Conservation (phyloP, 805 yeast species). For the Candida tallmaniae region DNA sequence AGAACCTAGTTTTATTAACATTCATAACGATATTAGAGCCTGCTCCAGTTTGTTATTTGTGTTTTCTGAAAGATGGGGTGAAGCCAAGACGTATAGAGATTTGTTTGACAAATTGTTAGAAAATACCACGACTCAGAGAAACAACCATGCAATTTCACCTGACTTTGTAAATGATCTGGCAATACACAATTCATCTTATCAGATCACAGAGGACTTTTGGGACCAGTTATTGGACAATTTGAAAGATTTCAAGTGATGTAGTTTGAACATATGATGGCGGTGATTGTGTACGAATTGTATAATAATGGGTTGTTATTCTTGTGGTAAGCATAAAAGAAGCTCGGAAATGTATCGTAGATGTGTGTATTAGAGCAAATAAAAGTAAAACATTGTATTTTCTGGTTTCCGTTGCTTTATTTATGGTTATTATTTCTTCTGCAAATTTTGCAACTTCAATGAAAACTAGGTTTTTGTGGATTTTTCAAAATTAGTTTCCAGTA, state of each 20-base stretch:
- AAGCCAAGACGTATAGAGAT: slow-evolving; percentile 11
- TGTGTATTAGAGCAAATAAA: no score
- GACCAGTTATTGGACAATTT: slow-evolving; percentile 7
- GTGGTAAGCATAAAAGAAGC: no score
- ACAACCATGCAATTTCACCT: not conserved
- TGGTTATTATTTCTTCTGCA: no score
- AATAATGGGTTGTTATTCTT: not conserved
- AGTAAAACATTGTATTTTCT: no score
- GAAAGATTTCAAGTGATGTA: not conserved
- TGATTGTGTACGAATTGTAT: not conserved
- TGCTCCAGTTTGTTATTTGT: slow-evolving; percentile 11
- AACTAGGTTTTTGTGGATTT: no score
- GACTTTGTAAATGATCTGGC: not conserved
- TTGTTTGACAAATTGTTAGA: slow-evolving; percentile 9
- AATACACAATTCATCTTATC: not conserved
- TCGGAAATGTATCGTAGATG: no score
- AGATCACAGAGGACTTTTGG: slow-evolving; percentile 11
- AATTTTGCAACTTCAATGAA: no score
- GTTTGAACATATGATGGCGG: no score
- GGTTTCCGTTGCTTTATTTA: no score
- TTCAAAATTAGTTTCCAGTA: no score
- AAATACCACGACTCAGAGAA: slow-evolving; percentile 2
- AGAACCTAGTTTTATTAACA: slow-evolving; percentile 6
- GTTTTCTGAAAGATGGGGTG: slow-evolving; percentile 12
- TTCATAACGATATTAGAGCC: slow-evolving; percentile 11